Evolutionary conservation across 306 rosid species (phyloP).

Genomic region (Amphicarpaea edgeworthii): DNA sequence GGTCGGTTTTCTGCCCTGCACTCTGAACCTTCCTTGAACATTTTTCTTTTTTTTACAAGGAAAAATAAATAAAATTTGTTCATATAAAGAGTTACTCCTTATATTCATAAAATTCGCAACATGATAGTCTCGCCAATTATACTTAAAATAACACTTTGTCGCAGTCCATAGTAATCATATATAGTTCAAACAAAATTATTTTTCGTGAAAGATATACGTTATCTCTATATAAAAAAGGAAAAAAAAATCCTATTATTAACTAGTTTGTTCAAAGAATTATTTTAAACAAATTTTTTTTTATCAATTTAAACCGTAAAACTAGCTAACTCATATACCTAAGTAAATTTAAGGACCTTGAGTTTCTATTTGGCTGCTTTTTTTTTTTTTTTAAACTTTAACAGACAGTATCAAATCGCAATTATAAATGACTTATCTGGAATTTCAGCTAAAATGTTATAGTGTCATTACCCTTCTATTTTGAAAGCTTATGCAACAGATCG

Average conservation of each 20-base stretch:
- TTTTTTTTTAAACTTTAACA: no score
- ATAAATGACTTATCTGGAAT: no score
- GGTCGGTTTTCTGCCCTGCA: not conserved
- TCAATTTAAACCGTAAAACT: not conserved
- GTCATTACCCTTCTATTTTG: not conserved
- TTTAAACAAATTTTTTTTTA: not conserved
- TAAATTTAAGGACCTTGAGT: no score
- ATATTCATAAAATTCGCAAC: not conserved
- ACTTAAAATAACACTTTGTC: no score
- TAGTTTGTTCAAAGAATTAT: not conserved
- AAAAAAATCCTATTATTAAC: no score
- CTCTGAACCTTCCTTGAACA: not conserved
- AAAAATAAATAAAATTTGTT: not conserved
- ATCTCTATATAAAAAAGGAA: no score
- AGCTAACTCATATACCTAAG: not conserved
- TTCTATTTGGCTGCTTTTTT: no score
- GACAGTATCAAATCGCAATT: no score
- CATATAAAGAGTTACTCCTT: not conserved
- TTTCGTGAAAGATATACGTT: no score
- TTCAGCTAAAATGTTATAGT: not conserved
- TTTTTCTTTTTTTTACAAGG: not conserved
- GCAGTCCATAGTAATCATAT: no score
- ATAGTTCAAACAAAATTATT: no score
- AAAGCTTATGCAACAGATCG: not conserved
- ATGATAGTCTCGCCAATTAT: not conserved